Conservation (phyloP, 139 green algal species). For the Microglena sp. region DNA sequence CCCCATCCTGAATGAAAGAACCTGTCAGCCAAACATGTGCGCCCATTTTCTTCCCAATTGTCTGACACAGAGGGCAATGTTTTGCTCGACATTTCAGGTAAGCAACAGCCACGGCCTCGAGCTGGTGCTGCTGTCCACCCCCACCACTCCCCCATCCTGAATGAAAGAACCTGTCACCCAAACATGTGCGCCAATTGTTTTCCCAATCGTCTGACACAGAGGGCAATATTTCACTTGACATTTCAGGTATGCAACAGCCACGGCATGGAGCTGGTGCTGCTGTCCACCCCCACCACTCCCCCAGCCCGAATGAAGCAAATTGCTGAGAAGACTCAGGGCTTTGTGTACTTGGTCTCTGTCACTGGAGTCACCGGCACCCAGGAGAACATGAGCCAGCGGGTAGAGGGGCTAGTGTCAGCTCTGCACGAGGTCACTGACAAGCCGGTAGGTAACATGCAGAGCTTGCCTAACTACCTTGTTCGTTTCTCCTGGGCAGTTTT, state of each 20-base stretch:
- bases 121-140: conserved; percentile 86
- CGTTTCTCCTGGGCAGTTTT: no score
- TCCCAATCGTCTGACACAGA: background rate
- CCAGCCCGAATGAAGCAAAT: conserved; percentile 47
- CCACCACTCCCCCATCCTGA: conserved; percentile 85
- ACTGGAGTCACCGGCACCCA: conserved; percentile 84
- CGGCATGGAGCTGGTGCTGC: conserved; percentile 84
- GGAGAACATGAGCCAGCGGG: conserved; percentile 46
- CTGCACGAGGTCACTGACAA: conserved; percentile 75
- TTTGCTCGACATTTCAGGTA: no score
- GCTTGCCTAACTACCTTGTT: no score
- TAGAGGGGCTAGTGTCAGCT: conserved; percentile 70
- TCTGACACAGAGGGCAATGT: no score
- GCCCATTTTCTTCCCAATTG: no score
- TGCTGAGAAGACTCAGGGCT: conserved; percentile 75
- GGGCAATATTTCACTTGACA: no score
- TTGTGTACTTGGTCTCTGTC: conserved; percentile 96
- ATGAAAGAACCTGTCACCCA: no score
- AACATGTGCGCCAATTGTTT: no score
- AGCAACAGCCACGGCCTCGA: conserved; percentile 74
- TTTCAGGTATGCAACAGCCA: conserved; percentile 27
- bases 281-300: conserved; percentile 85
- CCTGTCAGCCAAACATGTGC: no score
- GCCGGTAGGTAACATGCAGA: conserved; percentile 32
- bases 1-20: conserved; percentile 38